Conservation (phyloP, 257 asterid genomes). For the Scutellaria minor region DNA sequence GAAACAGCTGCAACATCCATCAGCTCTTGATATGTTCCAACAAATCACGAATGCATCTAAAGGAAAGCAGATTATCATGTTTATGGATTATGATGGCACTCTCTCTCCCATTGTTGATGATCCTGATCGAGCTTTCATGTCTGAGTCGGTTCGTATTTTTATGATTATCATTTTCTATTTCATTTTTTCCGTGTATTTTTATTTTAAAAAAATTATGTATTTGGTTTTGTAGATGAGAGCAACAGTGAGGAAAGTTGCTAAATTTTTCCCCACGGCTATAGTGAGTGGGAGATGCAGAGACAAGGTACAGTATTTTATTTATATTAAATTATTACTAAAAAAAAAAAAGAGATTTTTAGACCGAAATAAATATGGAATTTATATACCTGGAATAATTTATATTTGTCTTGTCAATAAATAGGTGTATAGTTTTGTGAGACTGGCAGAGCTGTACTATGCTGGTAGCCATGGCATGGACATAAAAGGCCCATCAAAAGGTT, state of each 20-base stretch:
- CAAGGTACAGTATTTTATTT: slow-evolving; percentile 34
- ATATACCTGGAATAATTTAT: not conserved
- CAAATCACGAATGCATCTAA: slow-evolving; percentile 76
- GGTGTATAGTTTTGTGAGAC: slow-evolving; percentile 89
- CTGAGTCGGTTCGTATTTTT: slow-evolving; percentile 61
- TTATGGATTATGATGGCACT: slow-evolving; percentile 92
- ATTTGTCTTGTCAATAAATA: slow-evolving; percentile 8
- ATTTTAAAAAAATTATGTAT: not conserved
- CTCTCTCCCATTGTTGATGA: slow-evolving; percentile 95
- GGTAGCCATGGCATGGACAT: slow-evolving; percentile 99
- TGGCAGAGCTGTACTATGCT: slow-evolving; percentile 94
- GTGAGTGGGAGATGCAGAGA: slow-evolving; percentile 89
- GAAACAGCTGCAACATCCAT: slow-evolving; percentile 60
- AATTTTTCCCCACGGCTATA: slow-evolving; percentile 80
- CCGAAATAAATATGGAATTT: not conserved
- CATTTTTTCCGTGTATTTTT: not conserved
- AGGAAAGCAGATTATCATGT: slow-evolving; percentile 94
- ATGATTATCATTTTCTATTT: not conserved
- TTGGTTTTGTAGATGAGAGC: slow-evolving; percentile 66
- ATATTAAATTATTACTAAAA: not conserved
- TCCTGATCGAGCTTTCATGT: slow-evolving; percentile 95
- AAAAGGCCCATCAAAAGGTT: slow-evolving; percentile 88
- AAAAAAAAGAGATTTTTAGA: not conserved
- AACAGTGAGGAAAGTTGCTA: slow-evolving; percentile 74
- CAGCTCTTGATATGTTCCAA: slow-evolving; percentile 90